Evolutionary conservation across 2,329 filamentous ascomycete genomes (phyloP).

Genomic region (Tolypocladium endophyticum): DNA sequence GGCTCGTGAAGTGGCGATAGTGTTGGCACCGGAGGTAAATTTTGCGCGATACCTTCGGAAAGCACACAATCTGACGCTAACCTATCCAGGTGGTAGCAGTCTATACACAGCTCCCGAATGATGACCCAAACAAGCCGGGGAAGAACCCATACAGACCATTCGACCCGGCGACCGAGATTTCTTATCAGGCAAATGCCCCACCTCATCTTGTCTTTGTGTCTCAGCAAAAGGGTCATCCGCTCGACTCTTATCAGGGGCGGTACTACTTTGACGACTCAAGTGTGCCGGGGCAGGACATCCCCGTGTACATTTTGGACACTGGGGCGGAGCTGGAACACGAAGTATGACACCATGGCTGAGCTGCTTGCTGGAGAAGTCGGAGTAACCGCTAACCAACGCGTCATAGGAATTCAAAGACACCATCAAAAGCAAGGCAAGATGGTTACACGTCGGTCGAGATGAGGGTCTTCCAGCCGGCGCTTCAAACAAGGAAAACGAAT

Average conservation of each 20-base stretch:
- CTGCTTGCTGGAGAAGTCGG: no score
- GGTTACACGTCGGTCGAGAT: not conserved
- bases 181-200: not conserved
- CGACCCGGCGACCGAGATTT: not conserved
- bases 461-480: not conserved
- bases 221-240: not conserved
- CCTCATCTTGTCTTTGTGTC: not conserved
- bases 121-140: not conserved
- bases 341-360: no score
- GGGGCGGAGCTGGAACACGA: not conserved
- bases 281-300: not conserved
- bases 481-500: not conserved
- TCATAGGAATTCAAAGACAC: not conserved
- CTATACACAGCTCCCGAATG: not conserved
- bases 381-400: no score
- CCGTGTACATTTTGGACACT: not conserved
- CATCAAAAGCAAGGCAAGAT: not conserved
- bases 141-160: not conserved
- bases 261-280: not conserved
- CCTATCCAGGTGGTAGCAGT: not conserved
- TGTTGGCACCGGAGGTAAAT: not conserved
- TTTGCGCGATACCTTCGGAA: not conserved
- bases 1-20: not conserved
- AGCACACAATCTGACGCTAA: not conserved
- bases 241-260: not conserved